These are phyloP conservation scores for Malassezia sympodialis DNA, from an alignment of 1,284 basidiomycete species.

Conservation along the genomic window DNA sequence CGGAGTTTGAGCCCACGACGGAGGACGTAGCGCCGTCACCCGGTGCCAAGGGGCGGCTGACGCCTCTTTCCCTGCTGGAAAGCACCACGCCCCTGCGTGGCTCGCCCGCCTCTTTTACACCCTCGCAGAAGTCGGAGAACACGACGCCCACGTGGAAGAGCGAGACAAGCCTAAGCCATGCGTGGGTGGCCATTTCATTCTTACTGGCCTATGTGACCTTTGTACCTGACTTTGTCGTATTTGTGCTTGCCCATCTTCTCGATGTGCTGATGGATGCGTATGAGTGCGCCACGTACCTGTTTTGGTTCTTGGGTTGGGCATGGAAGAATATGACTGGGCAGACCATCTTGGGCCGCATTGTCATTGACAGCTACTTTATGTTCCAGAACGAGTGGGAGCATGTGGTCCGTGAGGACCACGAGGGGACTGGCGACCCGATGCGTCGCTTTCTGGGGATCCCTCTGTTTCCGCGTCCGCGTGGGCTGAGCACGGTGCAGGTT, in stretches of 20 bases:
- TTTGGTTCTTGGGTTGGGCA: constrained; percentile 43
- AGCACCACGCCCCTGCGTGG: background rate
- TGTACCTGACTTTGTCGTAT: constrained; percentile 28
- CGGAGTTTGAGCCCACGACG: background rate
- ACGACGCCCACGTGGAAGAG: background rate
- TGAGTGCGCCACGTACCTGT: constrained; percentile 20
- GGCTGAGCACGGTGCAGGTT: constrained; percentile 35
- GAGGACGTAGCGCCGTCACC: background rate
- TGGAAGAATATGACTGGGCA: constrained; percentile 35
- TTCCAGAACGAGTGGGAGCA: constrained; percentile 41
- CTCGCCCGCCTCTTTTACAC: background rate
- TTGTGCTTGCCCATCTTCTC: constrained; percentile 35
- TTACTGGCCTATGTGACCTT: constrained; percentile 3
- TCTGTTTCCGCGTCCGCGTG: constrained; percentile 20
- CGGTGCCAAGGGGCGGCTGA: background rate
- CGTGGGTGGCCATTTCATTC: constrained; percentile 5
- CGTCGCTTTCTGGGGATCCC: constrained; percentile 1
- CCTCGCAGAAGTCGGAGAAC: background rate
- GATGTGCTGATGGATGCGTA: constrained; percentile 27
- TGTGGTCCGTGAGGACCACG: constrained; percentile 41
- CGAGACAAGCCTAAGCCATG: background rate
- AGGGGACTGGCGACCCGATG: constrained; percentile 23
- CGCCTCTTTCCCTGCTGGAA: background rate
- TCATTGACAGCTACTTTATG: constrained; percentile 34
- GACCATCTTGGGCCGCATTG: constrained; percentile 37